Percentiles rank a stretch among this genome's conserved stretches.
These are phyloP conservation scores for Chaetoscypha palmicola DNA, from an alignment of 2,329 filamentous ascomycete genomes.

Conservation along the genomic window DNA sequence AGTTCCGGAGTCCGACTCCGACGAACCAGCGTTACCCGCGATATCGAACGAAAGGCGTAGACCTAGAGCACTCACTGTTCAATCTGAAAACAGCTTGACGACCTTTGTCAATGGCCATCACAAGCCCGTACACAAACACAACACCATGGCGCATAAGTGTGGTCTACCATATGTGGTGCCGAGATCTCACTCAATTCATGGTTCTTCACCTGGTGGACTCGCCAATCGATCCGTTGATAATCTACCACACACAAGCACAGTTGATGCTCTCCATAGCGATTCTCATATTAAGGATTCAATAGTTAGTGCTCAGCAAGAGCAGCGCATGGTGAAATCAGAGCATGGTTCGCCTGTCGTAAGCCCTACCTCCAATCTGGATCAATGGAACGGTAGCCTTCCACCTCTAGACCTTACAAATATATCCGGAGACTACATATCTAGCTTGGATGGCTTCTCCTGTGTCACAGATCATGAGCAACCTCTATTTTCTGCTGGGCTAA, in stretches of 20 bases:
- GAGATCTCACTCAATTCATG: conserved; percentile 50
- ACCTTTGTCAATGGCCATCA: conserved; percentile 60
- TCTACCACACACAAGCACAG: conserved; percentile 35
- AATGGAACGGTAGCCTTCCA: conserved; percentile 46
- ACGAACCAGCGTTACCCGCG: conserved; percentile 38
- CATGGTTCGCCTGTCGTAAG: conserved; percentile 52
- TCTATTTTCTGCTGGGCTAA: conserved; percentile 56
- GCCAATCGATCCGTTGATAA: conserved; percentile 42
- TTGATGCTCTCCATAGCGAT: conserved; percentile 34
- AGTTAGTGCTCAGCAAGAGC: conserved; percentile 34
- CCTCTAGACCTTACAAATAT: conserved; percentile 53
- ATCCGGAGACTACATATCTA: conserved; percentile 37
- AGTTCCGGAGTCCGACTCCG: conserved; percentile 57
- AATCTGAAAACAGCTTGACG: conserved; percentile 50
- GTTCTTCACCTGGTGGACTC: conserved; percentile 41
- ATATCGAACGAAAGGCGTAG: conserved; percentile 37
- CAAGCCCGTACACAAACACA: conserved; percentile 54
- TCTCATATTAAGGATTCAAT: conserved; percentile 34
- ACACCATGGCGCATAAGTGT: conserved; percentile 53
- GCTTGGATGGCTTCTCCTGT: conserved; percentile 47
- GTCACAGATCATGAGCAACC: conserved; percentile 43
- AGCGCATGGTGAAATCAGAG: conserved; percentile 53
- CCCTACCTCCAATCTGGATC: conserved; percentile 39
- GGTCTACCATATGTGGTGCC: conserved; percentile 52
- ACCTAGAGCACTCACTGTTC: conserved; percentile 54